phyloP scores from a whole-genome alignment of 495 filamentous ascomycete genomes.

The Talaromyces borbonicus region DNA sequence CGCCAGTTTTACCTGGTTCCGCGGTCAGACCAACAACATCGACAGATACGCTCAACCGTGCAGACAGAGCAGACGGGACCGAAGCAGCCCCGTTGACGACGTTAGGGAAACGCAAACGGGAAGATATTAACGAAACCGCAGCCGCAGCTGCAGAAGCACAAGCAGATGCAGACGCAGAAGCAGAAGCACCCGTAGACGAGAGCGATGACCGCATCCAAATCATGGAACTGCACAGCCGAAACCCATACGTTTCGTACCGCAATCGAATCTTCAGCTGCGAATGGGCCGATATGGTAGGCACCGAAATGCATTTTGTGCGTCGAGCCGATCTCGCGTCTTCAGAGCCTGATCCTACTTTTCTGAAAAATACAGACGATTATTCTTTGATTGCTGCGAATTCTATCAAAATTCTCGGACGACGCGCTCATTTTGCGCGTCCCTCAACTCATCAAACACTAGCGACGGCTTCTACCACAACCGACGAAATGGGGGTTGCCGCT shows the following conservation, averaged over 20 bases:
- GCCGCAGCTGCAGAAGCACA: conserved; percentile 15
- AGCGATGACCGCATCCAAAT: conserved; percentile 55
- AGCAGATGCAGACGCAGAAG: too few relatives aligned
- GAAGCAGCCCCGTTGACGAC: background rate
- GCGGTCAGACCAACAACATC: conserved; percentile 7
- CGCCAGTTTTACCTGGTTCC: too few relatives aligned
- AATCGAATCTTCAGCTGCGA: conserved; percentile 63
- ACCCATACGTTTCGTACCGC: conserved; percentile 67
- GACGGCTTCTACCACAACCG: too few relatives aligned
- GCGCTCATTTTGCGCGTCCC: conserved; percentile 27
- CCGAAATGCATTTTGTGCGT: conserved; percentile 60
- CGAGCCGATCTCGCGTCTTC: conserved; percentile 31
- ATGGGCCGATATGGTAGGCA: conserved; percentile 72
- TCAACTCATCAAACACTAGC: too few relatives aligned
- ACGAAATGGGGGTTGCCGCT: background rate
- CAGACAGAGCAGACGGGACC: background rate
- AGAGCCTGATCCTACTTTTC: conserved; percentile 28
- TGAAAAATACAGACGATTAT: conserved; percentile 35
- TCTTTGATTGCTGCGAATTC: conserved; percentile 53
- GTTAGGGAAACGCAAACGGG: background rate
- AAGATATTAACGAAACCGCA: conserved; percentile 9
- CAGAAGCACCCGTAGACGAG: conserved; percentile 20
- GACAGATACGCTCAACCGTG: background rate
- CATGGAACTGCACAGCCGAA: conserved; percentile 59
- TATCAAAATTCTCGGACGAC: conserved; percentile 38